A percentile compares a stretch with the other conserved stretches of the same genome.
Conservation (phyloP, 768 basidiomycete species). For the Hydnomerulius pinastri region DNA sequence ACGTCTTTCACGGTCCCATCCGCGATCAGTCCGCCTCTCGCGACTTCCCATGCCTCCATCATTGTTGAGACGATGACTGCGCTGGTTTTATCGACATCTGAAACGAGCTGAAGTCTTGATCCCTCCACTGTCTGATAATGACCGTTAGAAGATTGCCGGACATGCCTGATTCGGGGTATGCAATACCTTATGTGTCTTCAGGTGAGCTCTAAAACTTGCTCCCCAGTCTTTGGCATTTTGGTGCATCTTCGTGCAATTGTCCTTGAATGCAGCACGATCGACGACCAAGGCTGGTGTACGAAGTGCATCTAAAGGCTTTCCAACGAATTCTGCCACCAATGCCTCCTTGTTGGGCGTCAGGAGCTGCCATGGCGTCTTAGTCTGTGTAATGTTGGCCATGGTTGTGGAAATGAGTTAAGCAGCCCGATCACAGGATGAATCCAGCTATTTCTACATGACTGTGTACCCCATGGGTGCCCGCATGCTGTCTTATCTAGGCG, state of each 20-base stretch:
- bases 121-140: conserved; percentile 69
- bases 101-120: conserved; percentile 64
- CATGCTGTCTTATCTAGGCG: not conserved
- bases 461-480: too few relatives aligned
- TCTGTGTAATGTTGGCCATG: conserved; percentile 40
- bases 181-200: conserved; percentile 80
- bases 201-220: conserved; percentile 75
- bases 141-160: conserved; percentile 9
- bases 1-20: conserved; percentile 82
- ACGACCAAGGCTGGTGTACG: conserved; percentile 80
- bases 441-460: conserved; percentile 4
- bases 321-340: conserved; percentile 56
- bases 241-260: conserved; percentile 78
- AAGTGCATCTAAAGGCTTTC: conserved; percentile 54
- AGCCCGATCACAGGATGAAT: not conserved
- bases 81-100: conserved; percentile 51
- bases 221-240: conserved; percentile 64
- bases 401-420: not conserved
- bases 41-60: conserved; percentile 78
- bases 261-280: conserved; percentile 68
- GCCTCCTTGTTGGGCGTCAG: conserved; percentile 47
- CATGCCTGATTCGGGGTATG: not conserved
- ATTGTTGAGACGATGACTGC: conserved; percentile 81
- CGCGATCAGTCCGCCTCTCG: conserved; percentile 63
- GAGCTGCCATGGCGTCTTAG: conserved; percentile 46